Evolutionary conservation across 805 yeast species (phyloP).

Genomic region (Yamadazyma nakazawae): DNA sequence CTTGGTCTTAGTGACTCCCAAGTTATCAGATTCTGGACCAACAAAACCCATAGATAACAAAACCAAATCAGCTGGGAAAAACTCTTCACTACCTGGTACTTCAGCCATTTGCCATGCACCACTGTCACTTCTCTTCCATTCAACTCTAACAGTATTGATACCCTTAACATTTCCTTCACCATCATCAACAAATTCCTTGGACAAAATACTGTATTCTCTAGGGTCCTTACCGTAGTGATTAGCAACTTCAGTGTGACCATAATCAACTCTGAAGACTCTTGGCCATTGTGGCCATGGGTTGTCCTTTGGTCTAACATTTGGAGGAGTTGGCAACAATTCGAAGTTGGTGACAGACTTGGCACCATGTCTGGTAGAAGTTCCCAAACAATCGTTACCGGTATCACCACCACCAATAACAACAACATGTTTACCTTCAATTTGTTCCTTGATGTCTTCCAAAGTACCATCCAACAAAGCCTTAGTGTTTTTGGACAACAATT

Average conservation of each 20-base stretch:
- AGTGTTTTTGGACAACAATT: conserved; percentile 79
- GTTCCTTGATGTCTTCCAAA: conserved; percentile 69
- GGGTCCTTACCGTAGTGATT: conserved; percentile 97
- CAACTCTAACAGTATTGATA: conserved; percentile 93
- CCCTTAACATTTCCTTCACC: conserved; percentile 94
- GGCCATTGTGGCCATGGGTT: conserved; percentile 99
- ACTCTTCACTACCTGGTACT: conserved; percentile 90
- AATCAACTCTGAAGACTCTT: conserved; percentile 93
- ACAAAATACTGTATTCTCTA: conserved; percentile 90
- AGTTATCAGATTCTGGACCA: conserved; percentile 87
- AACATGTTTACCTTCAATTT: conserved; percentile 81
- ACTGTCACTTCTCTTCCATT: conserved; percentile 92
- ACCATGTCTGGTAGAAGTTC: conserved; percentile 96
- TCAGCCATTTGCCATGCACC: conserved; percentile 99
- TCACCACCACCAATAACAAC: conserved; percentile 99
- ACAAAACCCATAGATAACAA: conserved; percentile 95
- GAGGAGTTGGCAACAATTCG: conserved; percentile 91
- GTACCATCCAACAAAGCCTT: conserved; percentile 80
- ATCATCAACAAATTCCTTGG: conserved; percentile 94
- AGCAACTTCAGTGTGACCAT: conserved; percentile 94
- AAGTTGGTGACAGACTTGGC: conserved; percentile 92
- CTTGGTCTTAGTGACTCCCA: conserved; percentile 64
- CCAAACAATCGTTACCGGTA: conserved; percentile 98
- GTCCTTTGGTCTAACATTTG: conserved; percentile 80
- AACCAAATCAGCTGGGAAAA: conserved; percentile 92